Percentiles rank a stretch among this genome's conserved stretches.
phyloP scores from a whole-genome alignment of 371 early-diverging fungal species.

The Rhizomucor pusillus region DNA sequence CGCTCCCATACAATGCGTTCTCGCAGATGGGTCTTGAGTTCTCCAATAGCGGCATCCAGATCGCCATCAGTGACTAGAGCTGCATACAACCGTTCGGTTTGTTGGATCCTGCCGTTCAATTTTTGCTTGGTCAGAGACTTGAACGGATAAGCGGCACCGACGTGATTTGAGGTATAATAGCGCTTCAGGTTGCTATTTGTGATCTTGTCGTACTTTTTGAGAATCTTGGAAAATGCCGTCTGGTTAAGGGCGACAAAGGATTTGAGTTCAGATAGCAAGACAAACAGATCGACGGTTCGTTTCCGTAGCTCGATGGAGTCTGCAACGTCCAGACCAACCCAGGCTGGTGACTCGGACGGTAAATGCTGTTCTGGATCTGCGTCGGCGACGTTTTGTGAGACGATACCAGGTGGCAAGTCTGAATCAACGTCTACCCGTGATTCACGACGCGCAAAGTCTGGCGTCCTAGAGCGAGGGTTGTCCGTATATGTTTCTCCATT shows the following conservation, averaged over 20 bases:
- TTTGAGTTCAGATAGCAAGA: slow-evolving; percentile 79
- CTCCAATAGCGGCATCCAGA: slow-evolving; percentile 62
- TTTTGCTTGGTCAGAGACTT: slow-evolving; percentile 49
- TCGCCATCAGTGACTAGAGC: slow-evolving; percentile 49
- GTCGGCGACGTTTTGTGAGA: slow-evolving; percentile 36
- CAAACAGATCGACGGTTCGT: slow-evolving; percentile 67
- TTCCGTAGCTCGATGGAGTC: slow-evolving; percentile 33
- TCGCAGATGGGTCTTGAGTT: slow-evolving; percentile 79
- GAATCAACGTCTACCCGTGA: slow-evolving; percentile 35
- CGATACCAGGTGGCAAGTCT: slow-evolving; percentile 42
- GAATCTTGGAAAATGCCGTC: slow-evolving; percentile 93
- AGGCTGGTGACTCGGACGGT: slow-evolving; percentile 7
- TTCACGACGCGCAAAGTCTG: slow-evolving; percentile 36
- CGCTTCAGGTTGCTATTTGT: slow-evolving; percentile 62
- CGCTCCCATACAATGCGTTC: slow-evolving; percentile 95
- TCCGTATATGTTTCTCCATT: slow-evolving; percentile 6
- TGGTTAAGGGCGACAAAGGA: slow-evolving; percentile 91
- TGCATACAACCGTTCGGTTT: slow-evolving; percentile 59
- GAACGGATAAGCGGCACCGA: slow-evolving; percentile 67
- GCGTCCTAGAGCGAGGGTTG: slow-evolving; percentile 4
- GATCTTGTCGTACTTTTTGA: slow-evolving; percentile 97
- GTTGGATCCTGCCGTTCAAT: slow-evolving; percentile 62
- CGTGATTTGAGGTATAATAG: slow-evolving; percentile 43
- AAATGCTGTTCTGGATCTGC: slow-evolving; percentile 19
- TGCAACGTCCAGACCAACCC: slow-evolving; percentile 28